A percentile compares a stretch with the other conserved stretches of the same genome.
Conservation (phyloP, 768 basidiomycete species). For the Grammothele lineata region DNA sequence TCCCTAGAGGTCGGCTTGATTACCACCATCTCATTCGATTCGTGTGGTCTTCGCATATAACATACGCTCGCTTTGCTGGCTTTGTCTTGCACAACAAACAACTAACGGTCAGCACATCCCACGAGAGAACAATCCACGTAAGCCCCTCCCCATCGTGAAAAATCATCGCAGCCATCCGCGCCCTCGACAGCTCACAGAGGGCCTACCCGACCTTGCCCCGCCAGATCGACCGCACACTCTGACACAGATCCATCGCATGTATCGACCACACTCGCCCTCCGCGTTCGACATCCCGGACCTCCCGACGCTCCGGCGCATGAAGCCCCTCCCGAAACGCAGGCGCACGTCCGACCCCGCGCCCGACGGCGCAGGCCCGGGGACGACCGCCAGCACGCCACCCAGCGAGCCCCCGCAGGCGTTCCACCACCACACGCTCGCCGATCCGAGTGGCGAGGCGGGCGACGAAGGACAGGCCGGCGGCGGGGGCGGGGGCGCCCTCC, state of each 20-base stretch:
- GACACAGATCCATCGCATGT: slow-evolving; percentile 35
- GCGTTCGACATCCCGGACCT: slow-evolving; percentile 65
- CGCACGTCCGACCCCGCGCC: slow-evolving; percentile 40
- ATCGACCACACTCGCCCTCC: slow-evolving; percentile 42
- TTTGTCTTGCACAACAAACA: too few species aligned
- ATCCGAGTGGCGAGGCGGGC: too few species aligned
- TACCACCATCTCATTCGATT: background rate
- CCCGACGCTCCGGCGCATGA: slow-evolving; percentile 59
- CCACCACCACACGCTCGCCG: too few species aligned
- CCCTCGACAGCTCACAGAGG: too few species aligned
- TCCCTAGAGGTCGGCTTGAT: background rate
- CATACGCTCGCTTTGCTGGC: too few species aligned
- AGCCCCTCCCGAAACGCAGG: slow-evolving; percentile 75
- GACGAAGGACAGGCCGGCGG: background rate
- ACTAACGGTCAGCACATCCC: too few species aligned
- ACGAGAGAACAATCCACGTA: background rate
- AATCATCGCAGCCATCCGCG: slow-evolving; percentile 1
- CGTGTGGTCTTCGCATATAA: too few species aligned
- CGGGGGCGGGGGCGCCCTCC: background rate
- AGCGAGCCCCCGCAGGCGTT: slow-evolving; percentile 2
- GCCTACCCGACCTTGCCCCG: slow-evolving; percentile 1
- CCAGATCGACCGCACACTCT: background rate
- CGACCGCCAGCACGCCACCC: slow-evolving; percentile 31
- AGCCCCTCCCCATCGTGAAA: background rate
- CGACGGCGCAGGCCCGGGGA: slow-evolving; percentile 13